phyloP scores from a whole-genome alignment of 306 rosid species.

The Carpinus viminea region DNA sequence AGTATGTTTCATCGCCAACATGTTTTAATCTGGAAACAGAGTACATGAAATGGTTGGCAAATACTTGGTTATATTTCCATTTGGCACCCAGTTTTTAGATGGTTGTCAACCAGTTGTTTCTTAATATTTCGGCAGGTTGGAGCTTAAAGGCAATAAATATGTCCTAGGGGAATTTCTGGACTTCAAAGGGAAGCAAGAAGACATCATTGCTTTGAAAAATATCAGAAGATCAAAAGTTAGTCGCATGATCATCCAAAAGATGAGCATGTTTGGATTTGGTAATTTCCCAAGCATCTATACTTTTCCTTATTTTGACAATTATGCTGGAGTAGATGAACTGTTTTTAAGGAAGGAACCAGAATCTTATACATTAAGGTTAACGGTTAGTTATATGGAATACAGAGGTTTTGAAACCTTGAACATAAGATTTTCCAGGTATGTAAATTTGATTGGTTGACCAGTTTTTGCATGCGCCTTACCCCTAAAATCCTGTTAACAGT shows the following conservation, averaged over 20 bases:
- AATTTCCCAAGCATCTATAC: conserved; percentile 32
- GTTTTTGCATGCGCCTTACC: background rate
- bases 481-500: background rate
- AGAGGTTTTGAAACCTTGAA: background rate
- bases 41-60: too few species aligned
- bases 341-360: background rate
- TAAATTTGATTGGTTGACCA: background rate
- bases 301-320: conserved; percentile 1
- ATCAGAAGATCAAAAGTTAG: conserved; percentile 84
- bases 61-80: background rate
- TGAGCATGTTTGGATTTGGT: conserved; percentile 96
- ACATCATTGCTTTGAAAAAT: conserved; percentile 55
- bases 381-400: background rate
- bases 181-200: conserved; percentile 88
- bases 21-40: too few species aligned
- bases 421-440: background rate
- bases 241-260: conserved; percentile 63
- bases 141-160: conserved; percentile 72
- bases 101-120: background rate
- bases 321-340: background rate
- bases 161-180: conserved; percentile 87
- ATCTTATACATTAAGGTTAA: background rate
- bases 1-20: too few species aligned
- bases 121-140: conserved; percentile 57
- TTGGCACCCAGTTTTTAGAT: background rate